A percentile compares a stretch with the other conserved stretches of the same genome.
Evolutionary conservation across 2,329 filamentous ascomycete genomes (phyloP).

Genomic region (Phialophora expanda): DNA sequence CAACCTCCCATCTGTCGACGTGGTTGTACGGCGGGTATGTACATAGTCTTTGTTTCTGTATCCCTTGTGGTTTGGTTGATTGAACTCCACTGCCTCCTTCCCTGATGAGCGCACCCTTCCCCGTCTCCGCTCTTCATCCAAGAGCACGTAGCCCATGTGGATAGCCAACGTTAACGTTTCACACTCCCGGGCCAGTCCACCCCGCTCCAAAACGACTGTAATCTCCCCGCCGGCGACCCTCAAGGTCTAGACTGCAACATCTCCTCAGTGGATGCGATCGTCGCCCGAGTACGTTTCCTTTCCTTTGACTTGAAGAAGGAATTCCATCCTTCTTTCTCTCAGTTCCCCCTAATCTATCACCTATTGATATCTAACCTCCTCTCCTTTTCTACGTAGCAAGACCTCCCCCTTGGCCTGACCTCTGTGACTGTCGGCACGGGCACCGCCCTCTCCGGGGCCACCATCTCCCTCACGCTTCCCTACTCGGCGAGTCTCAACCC

Average conservation of each 20-base stretch:
- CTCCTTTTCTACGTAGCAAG: background rate
- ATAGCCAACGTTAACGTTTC: background rate
- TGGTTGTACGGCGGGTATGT: background rate
- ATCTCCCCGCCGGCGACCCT: conserved; percentile 9
- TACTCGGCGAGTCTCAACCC: conserved; percentile 4
- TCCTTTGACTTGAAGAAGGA: background rate
- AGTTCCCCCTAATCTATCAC: no score
- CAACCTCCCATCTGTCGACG: background rate
- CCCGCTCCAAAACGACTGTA: conserved; percentile 6
- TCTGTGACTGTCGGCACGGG: conserved; percentile 16
- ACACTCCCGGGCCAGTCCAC: background rate
- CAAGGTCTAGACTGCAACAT: background rate
- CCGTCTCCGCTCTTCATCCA: no score
- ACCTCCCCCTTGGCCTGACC: conserved; percentile 5
- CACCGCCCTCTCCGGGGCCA: background rate
- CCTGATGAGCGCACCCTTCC: no score
- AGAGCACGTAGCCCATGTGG: background rate
- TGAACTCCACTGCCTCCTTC: background rate
- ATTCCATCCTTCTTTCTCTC: background rate
- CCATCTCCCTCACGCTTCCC: background rate
- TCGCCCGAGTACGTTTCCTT: background rate
- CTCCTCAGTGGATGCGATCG: background rate
- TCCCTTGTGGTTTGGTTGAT: background rate
- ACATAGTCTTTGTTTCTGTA: background rate
- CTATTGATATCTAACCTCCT: no score